These are phyloP conservation scores for Fusarium newnesense DNA, from an alignment of 2,329 filamentous ascomycete genomes.

Conservation along the genomic window DNA sequence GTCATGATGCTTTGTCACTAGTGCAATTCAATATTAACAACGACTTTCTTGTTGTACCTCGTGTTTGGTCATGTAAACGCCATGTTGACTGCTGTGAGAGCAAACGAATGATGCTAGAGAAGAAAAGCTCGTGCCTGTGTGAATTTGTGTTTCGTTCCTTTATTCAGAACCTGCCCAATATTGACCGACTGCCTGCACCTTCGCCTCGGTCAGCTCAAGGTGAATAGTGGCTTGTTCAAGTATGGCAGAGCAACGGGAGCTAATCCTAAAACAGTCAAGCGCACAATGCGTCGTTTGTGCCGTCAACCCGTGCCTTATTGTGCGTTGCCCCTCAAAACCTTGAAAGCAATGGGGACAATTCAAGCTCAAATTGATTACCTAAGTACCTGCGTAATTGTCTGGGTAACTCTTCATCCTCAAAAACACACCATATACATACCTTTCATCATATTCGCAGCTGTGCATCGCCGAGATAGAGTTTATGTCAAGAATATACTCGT, in stretches of 20 bases:
- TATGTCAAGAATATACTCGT: background rate
- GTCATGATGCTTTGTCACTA: slow-evolving; percentile 29
- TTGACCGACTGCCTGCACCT: background rate
- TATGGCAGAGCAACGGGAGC: background rate
- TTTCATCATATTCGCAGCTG: background rate
- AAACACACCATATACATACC: background rate
- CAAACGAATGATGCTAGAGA: background rate
- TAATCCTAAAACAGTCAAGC: slow-evolving; percentile 13
- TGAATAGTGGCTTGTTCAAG: background rate
- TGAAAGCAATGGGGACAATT: background rate
- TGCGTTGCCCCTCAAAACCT: background rate
- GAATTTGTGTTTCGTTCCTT: background rate
- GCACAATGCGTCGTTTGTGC: background rate
- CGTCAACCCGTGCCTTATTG: background rate
- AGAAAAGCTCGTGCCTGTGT: background rate
- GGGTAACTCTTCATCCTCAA: background rate
- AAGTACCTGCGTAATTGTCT: background rate
- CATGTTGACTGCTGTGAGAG: background rate
- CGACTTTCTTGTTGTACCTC: background rate
- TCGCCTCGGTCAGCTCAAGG: background rate
- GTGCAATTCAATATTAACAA: slow-evolving; percentile 16
- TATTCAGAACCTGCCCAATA: background rate
- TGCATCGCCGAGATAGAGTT: background rate
- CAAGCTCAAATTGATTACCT: background rate
- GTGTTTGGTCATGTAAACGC: background rate